Evolutionary conservation across 2,329 filamentous ascomycete genomes (phyloP).

Genomic region (Didymella pomorum): DNA sequence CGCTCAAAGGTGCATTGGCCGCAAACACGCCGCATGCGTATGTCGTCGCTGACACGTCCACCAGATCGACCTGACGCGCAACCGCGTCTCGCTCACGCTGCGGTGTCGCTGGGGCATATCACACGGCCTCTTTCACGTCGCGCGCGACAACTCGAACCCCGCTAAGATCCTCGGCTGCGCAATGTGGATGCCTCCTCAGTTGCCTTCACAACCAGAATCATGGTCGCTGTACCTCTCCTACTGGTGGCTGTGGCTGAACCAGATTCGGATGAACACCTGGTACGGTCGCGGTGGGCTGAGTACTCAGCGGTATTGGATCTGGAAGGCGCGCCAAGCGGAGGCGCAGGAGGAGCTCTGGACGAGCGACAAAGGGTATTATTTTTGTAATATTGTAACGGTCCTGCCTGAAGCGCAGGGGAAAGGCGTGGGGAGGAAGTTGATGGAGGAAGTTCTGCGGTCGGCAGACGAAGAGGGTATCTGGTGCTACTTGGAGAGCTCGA

Average conservation of each 20-base stretch:
- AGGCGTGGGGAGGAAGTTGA: constrained; percentile 71
- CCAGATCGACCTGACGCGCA: constrained; percentile 67
- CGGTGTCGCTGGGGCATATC: constrained; percentile 75
- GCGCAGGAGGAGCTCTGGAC: constrained; percentile 71
- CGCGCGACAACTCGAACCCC: constrained; percentile 63
- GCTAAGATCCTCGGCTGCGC: constrained; percentile 71
- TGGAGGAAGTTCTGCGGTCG: constrained; percentile 67
- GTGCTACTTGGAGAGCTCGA: constrained; percentile 76
- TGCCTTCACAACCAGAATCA: constrained; percentile 57
- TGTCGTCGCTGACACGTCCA: not conserved
- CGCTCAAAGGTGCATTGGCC: constrained; percentile 58
- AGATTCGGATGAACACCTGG: constrained; percentile 71
- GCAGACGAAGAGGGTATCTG: constrained; percentile 70
- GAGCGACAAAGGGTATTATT: constrained; percentile 74
- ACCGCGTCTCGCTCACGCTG: constrained; percentile 68
- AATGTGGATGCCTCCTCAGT: constrained; percentile 73
- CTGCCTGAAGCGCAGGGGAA: constrained; percentile 69
- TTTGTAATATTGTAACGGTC: constrained; percentile 78
- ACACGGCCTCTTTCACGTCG: constrained; percentile 74
- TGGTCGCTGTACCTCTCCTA: constrained; percentile 70
- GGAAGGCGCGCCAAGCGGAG: constrained; percentile 71
- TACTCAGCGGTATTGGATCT: constrained; percentile 74
- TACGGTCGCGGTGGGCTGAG: constrained; percentile 75
- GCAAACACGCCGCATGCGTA: not conserved
- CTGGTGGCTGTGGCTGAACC: constrained; percentile 72